Conservation (phyloP, 148 eudicot species). For the Cornus controversa region DNA sequence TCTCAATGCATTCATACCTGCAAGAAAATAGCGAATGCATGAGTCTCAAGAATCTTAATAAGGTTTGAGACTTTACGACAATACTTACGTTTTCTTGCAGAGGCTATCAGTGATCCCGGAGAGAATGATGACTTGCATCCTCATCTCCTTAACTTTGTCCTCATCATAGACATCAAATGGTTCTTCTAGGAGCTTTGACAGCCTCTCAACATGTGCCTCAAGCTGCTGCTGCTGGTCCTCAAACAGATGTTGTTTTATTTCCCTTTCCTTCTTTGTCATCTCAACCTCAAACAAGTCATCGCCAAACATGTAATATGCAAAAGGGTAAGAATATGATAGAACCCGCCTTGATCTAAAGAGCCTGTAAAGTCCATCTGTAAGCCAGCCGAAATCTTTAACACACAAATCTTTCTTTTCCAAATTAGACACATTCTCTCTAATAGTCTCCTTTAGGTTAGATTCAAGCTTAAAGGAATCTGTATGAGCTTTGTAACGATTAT, state of each 20-base stretch:
- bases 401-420: slow-evolving; percentile 38
- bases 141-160: slow-evolving; percentile 38
- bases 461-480: slow-evolving; percentile 69
- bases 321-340: slow-evolving; percentile 71
- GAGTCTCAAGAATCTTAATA: background rate
- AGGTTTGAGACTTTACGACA: background rate
- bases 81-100: slow-evolving; percentile 71
- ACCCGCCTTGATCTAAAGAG: slow-evolving; percentile 70
- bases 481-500: slow-evolving; percentile 71
- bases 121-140: slow-evolving; percentile 51
- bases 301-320: slow-evolving; percentile 83
- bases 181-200: slow-evolving; percentile 61
- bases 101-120: slow-evolving; percentile 42
- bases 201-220: slow-evolving; percentile 69
- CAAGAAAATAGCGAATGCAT: slow-evolving; percentile 10
- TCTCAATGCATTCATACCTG: slow-evolving; percentile 74
- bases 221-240: slow-evolving; percentile 88
- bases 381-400: slow-evolving; percentile 62
- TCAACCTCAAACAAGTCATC: slow-evolving; percentile 60
- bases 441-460: slow-evolving; percentile 43
- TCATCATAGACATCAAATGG: slow-evolving; percentile 42
- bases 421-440: slow-evolving; percentile 39
- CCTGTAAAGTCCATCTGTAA: slow-evolving; percentile 59
- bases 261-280: slow-evolving; percentile 47
- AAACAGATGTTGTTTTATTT: slow-evolving; percentile 60